A percentile compares a stretch with the other conserved stretches of the same genome.
These are phyloP conservation scores for Entophlyctis luteolus DNA, from an alignment of 192 early-diverging fungal genomes.

Conservation along the genomic window DNA sequence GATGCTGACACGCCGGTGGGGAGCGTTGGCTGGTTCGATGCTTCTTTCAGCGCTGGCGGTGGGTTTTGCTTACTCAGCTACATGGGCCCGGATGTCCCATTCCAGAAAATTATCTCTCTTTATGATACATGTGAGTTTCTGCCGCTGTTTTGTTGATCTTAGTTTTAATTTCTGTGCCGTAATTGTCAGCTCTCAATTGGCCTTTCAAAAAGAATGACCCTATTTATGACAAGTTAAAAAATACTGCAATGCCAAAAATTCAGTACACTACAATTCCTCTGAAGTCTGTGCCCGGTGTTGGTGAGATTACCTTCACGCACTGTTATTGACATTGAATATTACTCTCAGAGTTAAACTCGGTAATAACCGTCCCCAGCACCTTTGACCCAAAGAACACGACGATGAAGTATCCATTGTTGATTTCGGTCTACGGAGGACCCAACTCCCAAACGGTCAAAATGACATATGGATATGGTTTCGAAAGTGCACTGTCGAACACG, in stretches of 20 bases:
- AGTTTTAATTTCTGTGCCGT: neutral
- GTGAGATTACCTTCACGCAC: constrained; percentile 22
- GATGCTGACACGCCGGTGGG: constrained; percentile 20
- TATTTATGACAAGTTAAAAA: constrained; percentile 42
- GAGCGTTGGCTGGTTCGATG: constrained; percentile 61
- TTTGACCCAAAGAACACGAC: constrained; percentile 61
- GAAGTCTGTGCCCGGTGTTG: neutral
- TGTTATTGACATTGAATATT: neutral
- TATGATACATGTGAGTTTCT: constrained; percentile 8
- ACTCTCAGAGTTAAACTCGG: constrained; percentile 66
- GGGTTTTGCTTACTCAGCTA: constrained; percentile 76
- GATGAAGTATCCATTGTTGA: constrained; percentile 79
- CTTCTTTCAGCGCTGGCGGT: constrained; percentile 67
- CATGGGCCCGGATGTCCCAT: constrained; percentile 79
- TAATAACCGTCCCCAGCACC: constrained; percentile 72
- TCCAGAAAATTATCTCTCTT: constrained; percentile 46
- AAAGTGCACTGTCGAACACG: constrained; percentile 38
- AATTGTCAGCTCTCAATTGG: neutral
- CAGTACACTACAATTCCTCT: constrained; percentile 43
- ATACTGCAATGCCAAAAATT: constrained; percentile 59
- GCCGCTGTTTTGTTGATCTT: neutral
- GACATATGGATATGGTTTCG: constrained; percentile 34
- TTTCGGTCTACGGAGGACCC: constrained; percentile 85
- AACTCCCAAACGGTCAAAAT: constrained; percentile 66
- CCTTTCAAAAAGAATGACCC: constrained; percentile 41